A percentile compares a stretch with the other conserved stretches of the same genome.
Conservation (phyloP, 768 basidiomycete species). For the Tricholoma hemisulphureum region DNA sequence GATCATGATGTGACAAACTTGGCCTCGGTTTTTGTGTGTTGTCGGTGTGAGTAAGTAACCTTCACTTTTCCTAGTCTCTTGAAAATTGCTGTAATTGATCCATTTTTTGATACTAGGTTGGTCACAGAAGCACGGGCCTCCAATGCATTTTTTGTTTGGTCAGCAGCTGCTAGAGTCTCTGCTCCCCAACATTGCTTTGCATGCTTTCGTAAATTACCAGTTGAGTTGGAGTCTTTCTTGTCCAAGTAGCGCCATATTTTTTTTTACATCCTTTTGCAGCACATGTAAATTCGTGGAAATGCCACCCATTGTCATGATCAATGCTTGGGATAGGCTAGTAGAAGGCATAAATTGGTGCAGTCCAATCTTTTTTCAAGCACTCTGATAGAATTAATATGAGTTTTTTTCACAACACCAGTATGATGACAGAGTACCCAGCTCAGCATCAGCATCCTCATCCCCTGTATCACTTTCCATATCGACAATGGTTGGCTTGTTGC, state of each 20-base stretch:
- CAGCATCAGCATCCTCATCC: background rate
- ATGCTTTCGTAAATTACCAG: conserved; percentile 29
- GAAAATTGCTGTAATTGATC: conserved; percentile 27
- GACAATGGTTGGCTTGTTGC: background rate
- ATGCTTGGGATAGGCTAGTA: background rate
- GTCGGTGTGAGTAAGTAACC: conserved; percentile 28
- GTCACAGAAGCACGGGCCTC: background rate
- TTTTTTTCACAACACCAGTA: background rate
- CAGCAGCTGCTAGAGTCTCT: conserved; percentile 21
- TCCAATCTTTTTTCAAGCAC: no score
- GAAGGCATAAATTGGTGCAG: conserved; percentile 13
- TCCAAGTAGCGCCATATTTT: conserved; percentile 19
- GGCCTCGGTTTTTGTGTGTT: conserved; percentile 23
- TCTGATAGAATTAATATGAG: conserved; percentile 8
- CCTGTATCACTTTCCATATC: no score
- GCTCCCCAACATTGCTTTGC: conserved; percentile 28
- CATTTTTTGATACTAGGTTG: conserved; percentile 17
- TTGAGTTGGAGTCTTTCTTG: conserved; percentile 22
- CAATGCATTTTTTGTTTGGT: conserved; percentile 6
- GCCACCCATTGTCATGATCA: background rate
- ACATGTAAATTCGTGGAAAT: background rate
- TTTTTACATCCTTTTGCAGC: no score
- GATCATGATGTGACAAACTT: conserved; percentile 15
- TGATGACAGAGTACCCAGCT: background rate
- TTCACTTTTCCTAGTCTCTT: conserved; percentile 25